Percentiles rank a stretch among this genome's conserved stretches.
phyloP scores from a whole-genome alignment of 441 rosid species.

The Gossypium schwendimanii region DNA sequence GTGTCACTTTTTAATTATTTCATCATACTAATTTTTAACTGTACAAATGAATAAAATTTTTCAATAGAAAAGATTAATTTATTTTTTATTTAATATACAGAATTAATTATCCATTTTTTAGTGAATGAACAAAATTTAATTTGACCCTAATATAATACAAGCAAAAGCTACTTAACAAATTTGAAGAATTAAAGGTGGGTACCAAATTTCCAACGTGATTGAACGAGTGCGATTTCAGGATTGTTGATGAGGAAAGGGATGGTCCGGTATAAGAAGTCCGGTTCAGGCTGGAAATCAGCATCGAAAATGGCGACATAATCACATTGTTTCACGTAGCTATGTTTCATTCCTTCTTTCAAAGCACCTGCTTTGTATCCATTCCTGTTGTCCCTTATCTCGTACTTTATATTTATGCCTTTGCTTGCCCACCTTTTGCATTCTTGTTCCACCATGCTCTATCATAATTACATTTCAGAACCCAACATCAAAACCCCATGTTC shows the following conservation, averaged over 20 bases:
- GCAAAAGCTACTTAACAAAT: neutral
- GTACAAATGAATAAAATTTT: too few species aligned
- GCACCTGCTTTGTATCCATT: slow-evolving; percentile 71
- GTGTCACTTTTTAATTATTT: too few species aligned
- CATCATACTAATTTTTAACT: rapidly evolving
- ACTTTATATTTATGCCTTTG: slow-evolving; percentile 59
- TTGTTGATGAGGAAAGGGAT: slow-evolving; percentile 53
- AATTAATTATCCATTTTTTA: too few species aligned
- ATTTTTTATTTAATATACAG: too few species aligned
- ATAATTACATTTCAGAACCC: neutral
- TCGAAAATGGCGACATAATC: slow-evolving; percentile 33
- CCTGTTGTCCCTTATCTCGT: slow-evolving; percentile 45
- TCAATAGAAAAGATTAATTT: too few species aligned
- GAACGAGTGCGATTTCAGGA: slow-evolving; percentile 55
- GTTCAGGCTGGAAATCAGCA: slow-evolving; percentile 75
- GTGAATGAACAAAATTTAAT: rapidly evolving
- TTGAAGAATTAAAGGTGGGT: neutral
- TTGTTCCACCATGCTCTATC: slow-evolving; percentile 46
- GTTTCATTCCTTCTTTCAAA: slow-evolving; percentile 59
- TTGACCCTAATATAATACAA: neutral
- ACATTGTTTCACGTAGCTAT: slow-evolving; percentile 13
- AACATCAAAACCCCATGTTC: neutral
- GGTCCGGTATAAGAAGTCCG: slow-evolving; percentile 55
- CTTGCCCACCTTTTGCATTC: slow-evolving; percentile 62
- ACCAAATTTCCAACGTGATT: slow-evolving; percentile 79